phyloP scores from a whole-genome alignment of 2,329 filamentous ascomycete species.

The Arthrobotrys sinensis region DNA sequence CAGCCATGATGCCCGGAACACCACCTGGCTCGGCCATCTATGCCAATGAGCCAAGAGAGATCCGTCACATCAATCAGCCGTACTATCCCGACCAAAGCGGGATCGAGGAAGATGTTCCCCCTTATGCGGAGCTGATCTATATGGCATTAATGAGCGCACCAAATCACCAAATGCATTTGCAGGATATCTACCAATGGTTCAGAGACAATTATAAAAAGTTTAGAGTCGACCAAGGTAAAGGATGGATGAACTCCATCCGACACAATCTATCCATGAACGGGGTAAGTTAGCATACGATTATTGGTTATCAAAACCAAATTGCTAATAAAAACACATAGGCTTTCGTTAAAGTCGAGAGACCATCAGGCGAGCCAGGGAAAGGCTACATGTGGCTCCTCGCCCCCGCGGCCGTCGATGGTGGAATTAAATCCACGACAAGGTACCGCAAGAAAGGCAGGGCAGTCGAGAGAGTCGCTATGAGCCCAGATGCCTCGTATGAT shows the following conservation, averaged over 20 bases:
- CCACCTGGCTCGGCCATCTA: slow-evolving; percentile 7
- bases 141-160: slow-evolving; percentile 79
- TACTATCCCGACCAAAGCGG: neutral
- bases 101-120: slow-evolving; percentile 65
- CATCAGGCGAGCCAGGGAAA: slow-evolving; percentile 61
- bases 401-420: slow-evolving; percentile 77
- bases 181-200: slow-evolving; percentile 94
- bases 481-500: slow-evolving; percentile 40
- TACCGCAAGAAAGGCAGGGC: slow-evolving; percentile 73
- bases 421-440: slow-evolving; percentile 88
- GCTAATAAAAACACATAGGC: slow-evolving; percentile 64
- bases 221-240: slow-evolving; percentile 74
- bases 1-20: neutral
- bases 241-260: slow-evolving; percentile 96
- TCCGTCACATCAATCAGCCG: neutral
- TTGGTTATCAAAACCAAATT: slow-evolving; percentile 54
- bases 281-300: slow-evolving; percentile 72
- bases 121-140: slow-evolving; percentile 88
- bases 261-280: slow-evolving; percentile 97
- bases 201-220: slow-evolving; percentile 83
- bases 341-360: slow-evolving; percentile 69
- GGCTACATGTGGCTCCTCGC: slow-evolving; percentile 78
- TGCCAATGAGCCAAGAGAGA: neutral
- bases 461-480: slow-evolving; percentile 30
- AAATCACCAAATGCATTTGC: slow-evolving; percentile 80